Conservation (phyloP, 192 early-diverging fungal genomes). For the Podila epicladia region DNA sequence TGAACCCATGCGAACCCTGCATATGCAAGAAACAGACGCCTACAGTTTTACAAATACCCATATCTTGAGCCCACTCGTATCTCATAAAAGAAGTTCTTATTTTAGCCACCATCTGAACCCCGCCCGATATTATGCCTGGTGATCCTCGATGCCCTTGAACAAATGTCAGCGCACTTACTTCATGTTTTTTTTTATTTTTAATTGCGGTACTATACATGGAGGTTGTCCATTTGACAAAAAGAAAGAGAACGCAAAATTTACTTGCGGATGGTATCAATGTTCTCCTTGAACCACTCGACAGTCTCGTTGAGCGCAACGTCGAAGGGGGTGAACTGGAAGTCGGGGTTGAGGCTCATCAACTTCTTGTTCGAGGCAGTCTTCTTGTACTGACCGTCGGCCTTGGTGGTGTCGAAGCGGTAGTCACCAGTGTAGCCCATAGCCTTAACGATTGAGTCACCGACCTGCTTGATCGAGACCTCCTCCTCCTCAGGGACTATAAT, state of each 20-base stretch:
- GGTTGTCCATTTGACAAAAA: neutral
- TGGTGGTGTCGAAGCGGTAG: slow-evolving; percentile 75
- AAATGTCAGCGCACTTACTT: no score
- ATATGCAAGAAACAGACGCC: no score
- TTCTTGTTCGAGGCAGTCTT: slow-evolving; percentile 89
- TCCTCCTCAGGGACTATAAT: slow-evolving; percentile 74
- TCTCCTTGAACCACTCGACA: slow-evolving; percentile 78
- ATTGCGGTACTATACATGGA: neutral
- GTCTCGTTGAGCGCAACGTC: slow-evolving; percentile 74
- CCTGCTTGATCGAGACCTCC: slow-evolving; percentile 81
- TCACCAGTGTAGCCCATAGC: slow-evolving; percentile 73
- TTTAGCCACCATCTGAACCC: no score
- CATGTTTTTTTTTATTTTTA: no score
- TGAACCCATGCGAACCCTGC: no score
- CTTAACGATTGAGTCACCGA: slow-evolving; percentile 79
- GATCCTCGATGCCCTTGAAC: no score
- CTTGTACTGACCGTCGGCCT: slow-evolving; percentile 84
- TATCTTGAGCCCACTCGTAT: no score
- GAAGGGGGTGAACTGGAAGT: slow-evolving; percentile 84
- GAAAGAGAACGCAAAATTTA: slow-evolving; percentile 26
- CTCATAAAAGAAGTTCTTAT: no score
- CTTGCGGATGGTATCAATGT: slow-evolving; percentile 72
- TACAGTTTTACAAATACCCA: no score
- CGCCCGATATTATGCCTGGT: no score
- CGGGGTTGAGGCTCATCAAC: slow-evolving; percentile 72